Percentiles rank a stretch among this genome's conserved stretches.
Evolutionary conservation across 345 rosid species (phyloP).

Genomic region (Tarenaya hassleriana): DNA sequence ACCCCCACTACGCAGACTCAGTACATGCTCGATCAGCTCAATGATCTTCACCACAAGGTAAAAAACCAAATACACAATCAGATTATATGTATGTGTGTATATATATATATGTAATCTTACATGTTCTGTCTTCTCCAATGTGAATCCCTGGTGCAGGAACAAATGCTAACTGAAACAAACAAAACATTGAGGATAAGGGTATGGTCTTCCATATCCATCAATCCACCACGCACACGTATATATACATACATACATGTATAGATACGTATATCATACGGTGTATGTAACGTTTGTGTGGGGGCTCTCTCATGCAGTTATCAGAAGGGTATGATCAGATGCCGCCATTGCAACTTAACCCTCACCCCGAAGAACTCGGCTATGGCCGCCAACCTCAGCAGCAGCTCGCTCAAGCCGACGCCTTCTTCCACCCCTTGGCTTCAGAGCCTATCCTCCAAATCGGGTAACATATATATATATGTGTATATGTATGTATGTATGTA

Average conservation of each 20-base stretch:
- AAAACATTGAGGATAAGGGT: too few relatives aligned
- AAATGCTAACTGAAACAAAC: too few relatives aligned
- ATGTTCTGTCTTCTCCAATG: not conserved
- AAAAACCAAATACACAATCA: not conserved
- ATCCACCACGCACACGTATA: too few relatives aligned
- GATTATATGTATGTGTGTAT: too few relatives aligned
- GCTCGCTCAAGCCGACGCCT: constrained; percentile 44
- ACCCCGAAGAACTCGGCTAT: constrained; percentile 59
- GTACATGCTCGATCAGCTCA: constrained; percentile 88
- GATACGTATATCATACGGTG: too few relatives aligned
- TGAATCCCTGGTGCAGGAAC: too few relatives aligned
- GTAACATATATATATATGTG: constrained; percentile 37
- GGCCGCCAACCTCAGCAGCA: constrained; percentile 46
- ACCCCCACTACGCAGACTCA: constrained; percentile 56
- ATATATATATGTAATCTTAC: not conserved
- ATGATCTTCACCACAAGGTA: constrained; percentile 88
- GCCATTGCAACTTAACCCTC: constrained; percentile 56
- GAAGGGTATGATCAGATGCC: constrained; percentile 95
- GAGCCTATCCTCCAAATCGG: constrained; percentile 91
- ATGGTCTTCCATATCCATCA: too few relatives aligned
- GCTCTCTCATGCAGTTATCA: constrained; percentile 70
- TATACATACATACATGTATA: not conserved
- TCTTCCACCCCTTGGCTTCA: constrained; percentile 79
- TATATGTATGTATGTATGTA: not conserved
- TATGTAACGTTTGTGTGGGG: too few relatives aligned